These are phyloP conservation scores for Termitomyces sp. DNA, from an alignment of 768 basidiomycete genomes.

Conservation along the genomic window DNA sequence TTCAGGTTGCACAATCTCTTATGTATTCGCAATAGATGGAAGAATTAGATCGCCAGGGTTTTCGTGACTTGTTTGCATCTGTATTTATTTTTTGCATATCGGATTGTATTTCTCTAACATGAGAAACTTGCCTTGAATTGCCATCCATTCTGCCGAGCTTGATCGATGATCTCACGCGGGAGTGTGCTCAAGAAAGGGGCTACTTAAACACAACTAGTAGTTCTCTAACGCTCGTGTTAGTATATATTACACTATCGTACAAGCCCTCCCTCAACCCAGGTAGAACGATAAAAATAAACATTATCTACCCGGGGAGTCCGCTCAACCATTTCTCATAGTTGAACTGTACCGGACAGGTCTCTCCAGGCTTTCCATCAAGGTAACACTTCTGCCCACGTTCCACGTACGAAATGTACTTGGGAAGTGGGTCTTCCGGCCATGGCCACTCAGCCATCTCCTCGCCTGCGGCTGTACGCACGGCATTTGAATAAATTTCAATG, in stretches of 20 bases:
- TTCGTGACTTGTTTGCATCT: background rate
- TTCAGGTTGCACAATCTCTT: background rate
- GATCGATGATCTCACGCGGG: background rate
- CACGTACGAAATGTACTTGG: constrained; percentile 40
- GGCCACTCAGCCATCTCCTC: constrained; percentile 25
- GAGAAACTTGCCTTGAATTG: too few species aligned
- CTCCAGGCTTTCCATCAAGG: constrained; percentile 28
- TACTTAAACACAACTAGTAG: background rate
- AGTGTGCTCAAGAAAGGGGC: background rate
- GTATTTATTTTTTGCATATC: background rate
- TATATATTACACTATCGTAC: background rate
- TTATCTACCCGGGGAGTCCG: constrained; percentile 1
- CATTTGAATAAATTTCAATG: constrained; percentile 46
- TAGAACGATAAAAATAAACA: background rate
- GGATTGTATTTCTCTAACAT: background rate
- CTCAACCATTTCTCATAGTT: constrained; percentile 42
- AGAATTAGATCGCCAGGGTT: constrained; percentile 18
- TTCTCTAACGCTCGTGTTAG: background rate
- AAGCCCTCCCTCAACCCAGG: background rate
- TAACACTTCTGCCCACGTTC: constrained; percentile 32
- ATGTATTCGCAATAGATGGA: constrained; percentile 13
- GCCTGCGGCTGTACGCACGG: constrained; percentile 45
- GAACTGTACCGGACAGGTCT: constrained; percentile 29
- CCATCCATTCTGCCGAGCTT: background rate
- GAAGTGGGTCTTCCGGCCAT: constrained; percentile 32